Evolutionary conservation across 768 basidiomycete species (phyloP).

Genomic region (Agrocybe chaxingu): DNA sequence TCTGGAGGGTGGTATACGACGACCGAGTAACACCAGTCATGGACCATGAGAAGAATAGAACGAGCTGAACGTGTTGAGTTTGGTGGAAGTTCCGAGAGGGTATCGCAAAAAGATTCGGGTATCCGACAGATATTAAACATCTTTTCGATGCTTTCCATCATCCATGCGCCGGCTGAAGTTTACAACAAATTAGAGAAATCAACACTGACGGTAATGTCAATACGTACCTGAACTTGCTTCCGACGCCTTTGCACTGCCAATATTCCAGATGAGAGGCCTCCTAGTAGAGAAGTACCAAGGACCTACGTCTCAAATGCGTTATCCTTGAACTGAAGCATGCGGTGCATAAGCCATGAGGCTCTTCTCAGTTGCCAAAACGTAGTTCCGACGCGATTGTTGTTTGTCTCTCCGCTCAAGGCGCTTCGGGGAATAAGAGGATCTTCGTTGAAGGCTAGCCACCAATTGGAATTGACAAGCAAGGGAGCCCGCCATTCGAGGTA

Average conservation of each 20-base stretch:
- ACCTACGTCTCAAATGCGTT: constrained; percentile 56
- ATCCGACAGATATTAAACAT: constrained; percentile 81
- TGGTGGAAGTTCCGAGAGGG: constrained; percentile 47
- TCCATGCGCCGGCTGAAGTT: constrained; percentile 53
- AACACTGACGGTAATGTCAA: neutral
- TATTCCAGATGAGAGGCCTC: neutral
- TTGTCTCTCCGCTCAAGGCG: constrained; percentile 33
- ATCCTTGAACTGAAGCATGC: constrained; percentile 71
- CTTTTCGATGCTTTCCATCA: constrained; percentile 50
- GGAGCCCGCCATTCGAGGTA: constrained; percentile 89
- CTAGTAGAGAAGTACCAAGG: neutral
- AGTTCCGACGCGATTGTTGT: constrained; percentile 39
- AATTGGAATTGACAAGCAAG: constrained; percentile 87
- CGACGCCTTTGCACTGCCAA: constrained; percentile 30
- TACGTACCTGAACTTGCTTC: constrained; percentile 66
- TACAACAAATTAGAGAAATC: neutral
- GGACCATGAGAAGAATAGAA: constrained; percentile 65
- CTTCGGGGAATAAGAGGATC: constrained; percentile 59
- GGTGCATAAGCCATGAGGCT: constrained; percentile 76
- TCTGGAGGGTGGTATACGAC: constrained; percentile 51
- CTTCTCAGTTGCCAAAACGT: constrained; percentile 84
- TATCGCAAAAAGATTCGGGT: constrained; percentile 66
- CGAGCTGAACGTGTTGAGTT: constrained; percentile 44
- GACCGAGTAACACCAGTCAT: constrained; percentile 79
- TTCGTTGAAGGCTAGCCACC: constrained; percentile 89